These are phyloP conservation scores for Serpula lacrymans DNA, from an alignment of 768 basidiomycete genomes.

Conservation along the genomic window DNA sequence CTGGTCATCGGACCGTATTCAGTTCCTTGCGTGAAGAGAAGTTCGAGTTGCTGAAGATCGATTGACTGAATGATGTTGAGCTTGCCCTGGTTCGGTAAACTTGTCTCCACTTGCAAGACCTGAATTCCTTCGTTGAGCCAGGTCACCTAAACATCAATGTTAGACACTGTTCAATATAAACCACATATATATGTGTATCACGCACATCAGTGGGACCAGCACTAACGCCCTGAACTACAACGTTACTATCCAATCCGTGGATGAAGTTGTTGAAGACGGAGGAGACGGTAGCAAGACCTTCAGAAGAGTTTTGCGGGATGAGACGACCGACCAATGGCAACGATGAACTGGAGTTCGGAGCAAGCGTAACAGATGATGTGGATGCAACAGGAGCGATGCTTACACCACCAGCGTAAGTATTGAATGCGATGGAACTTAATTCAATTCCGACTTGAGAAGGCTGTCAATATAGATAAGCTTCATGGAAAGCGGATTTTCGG, in stretches of 20 bases:
- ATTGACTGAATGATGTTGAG: conserved; percentile 65
- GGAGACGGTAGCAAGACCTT: conserved; percentile 58
- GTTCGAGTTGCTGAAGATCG: conserved; percentile 51
- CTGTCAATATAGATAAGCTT: conserved; percentile 28
- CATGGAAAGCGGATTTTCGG: background rate
- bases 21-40: conserved; percentile 55
- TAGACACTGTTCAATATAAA: conserved; percentile 4
- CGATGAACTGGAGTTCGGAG: conserved; percentile 48
- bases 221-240: conserved; percentile 55
- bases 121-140: conserved; percentile 76
- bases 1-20: conserved; percentile 58
- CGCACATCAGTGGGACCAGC: conserved; percentile 57
- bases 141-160: conserved; percentile 41
- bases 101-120: conserved; percentile 52
- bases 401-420: conserved; percentile 48
- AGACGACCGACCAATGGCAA: conserved; percentile 61
- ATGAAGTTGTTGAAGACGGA: conserved; percentile 70
- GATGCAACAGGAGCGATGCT: conserved; percentile 60
- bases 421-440: conserved; percentile 58
- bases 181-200: background rate
- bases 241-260: conserved; percentile 58
- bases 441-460: conserved; percentile 75
- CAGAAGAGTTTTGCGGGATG: conserved; percentile 51
- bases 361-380: conserved; percentile 46
- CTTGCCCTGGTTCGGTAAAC: conserved; percentile 60